Base-by-base conservation (phyloP, 1,139 yeast species). In the Blastobotrys petasosporus region DNA sequence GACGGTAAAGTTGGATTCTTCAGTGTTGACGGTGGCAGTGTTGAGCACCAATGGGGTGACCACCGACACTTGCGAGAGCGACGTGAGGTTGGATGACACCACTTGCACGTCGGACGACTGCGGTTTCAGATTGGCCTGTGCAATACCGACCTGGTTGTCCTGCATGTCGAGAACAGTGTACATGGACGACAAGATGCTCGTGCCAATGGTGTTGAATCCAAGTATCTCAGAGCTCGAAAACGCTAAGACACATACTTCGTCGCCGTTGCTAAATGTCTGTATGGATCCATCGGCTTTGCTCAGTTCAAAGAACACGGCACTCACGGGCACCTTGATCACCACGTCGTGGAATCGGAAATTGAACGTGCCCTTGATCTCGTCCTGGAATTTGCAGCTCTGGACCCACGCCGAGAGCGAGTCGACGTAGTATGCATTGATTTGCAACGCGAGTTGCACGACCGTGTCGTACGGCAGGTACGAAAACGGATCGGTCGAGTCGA, bases 161-260 rank as follows among this genome's bases (percentile, higher is more conserved):
- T 75, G 86, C 52, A 77, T 73, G 62, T 85, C 94, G 39, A 84
- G 79, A 0, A 82, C 92, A 40, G 83, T 53, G 60, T 80, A 85
- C 23, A 76, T 66, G 41, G 73, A 69, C 45, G 71, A 68, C 46
- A 85, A 55, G 54, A 85, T 79, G 1, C 85, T 72, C 8, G 78
- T 65, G 1, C 95, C 95, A 34, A 86, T 64, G 1, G 79, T 58
- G 16, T 75, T 71, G 59, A 69, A 81, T 1, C 90, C 88, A 2
- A 67, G 53, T 12, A 54, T 51, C 3, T 70, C 65, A 39, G 76
- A 71, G 0, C 88, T 84, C 31, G 72, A 62, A 41, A 85, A 64
- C 12, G 74, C 71, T 43, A 85, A 66, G 35, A 65, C 70, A 59
- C 95, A 86, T 0, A 90, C 92, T 5, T 59, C 56, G 28, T 69